Evolutionary conservation across 768 basidiomycete species (phyloP), one percentile per base, ranked within the genome.

Genomic region (Kwoniella shandongensis): DNA sequence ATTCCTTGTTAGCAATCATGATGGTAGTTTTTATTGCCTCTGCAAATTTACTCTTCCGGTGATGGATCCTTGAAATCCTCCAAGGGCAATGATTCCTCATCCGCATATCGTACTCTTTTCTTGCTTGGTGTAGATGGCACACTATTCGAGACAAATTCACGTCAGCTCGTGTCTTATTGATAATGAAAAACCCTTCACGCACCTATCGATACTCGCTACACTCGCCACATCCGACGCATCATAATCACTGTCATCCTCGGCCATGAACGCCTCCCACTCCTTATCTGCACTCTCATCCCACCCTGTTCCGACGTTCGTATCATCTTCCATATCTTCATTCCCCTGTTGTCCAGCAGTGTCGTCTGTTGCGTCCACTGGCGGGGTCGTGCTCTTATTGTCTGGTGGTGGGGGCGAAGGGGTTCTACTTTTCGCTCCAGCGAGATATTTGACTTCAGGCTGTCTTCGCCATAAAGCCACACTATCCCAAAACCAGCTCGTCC

Each of bases 401-500:
- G 32, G n/a, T 6, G 15, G 57, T 44, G 47, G 38, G 30, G 15
- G 30, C 15, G 22, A n/a, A 20, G 1, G 2, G 3, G 38, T 44
- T 51, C 48, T 48, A 32, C 51, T 47, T 22, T 51, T 27, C 48
- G 38, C 41, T 40, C 44, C 54, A 17, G 76, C 80, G 39, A 89
- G 78, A 78, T 91, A 94, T 2, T 82, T 81, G 1, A 79, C 80
- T 78, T 96, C 94, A 61, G 88, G 85, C 70, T 88, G 86, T 53
- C 84, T 84, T 51, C 78, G 78, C 91, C 94, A 97, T n/a, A 86
- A 79, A n/a, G 88, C 86, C 54, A 93, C 79, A 11, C 87, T 91
- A 73, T 93, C 88, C 29, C 83, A 85, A 69, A 98, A 88, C 94
- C 94, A 99, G 8, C 83, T 80, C 7, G 88, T 77, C 85, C 88